Base-by-base conservation (phyloP, 495 filamentous ascomycete genomes). In the Neurospora sp. region DNA sequence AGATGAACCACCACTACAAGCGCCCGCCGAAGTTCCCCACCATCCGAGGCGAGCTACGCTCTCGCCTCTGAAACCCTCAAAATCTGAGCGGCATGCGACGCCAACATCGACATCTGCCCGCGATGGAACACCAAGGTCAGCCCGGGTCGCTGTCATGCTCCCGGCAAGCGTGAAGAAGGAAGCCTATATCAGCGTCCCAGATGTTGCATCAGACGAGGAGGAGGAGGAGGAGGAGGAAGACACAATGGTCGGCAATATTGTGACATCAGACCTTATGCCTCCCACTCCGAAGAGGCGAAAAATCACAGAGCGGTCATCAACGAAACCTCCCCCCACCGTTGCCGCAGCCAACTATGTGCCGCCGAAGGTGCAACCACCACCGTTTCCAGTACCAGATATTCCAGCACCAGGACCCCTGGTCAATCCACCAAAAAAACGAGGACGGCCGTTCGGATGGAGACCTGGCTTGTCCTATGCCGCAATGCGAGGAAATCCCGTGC, bases 371-470 rank as follows among this genome's bases (percentile, higher is more conserved):
- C 54, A 66, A 34, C 54, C 54, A 36, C 54, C 54, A 10, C 54
- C 54, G 15, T 66, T 66, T 66, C 54, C 54, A 17, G 13, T 66
- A 4, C 54, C 54, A 36, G 54, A 34, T 66, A 66, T 66, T 31
- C 13, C 54, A 34, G 54, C 15, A 15, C 48, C 48, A 59, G 48
- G 11, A 66, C 54, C 54, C 6, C 28, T 66, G 13, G 28, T 34
- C 54, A 66, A 66, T 36, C 13, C 28, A 40, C 72, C 73, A 11
- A 80, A 78, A 45, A 80, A 79, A 40, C 79, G 80, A 31, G 80
- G 80, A 36, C 72, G 80, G 2, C 78, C 80, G 3, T 10, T 76
- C n/a, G 79, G 79, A 19, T 81, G 80, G 80, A 75, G 69, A 24
- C 66, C 40, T 6, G 79, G 79, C 69, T 77, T 76, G 11, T 48